A percentile compares a stretch with the other conserved stretches of the same genome.
Conservation (phyloP, 2,329 filamentous ascomycete species). For the Teratosphaeria destructans region DNA sequence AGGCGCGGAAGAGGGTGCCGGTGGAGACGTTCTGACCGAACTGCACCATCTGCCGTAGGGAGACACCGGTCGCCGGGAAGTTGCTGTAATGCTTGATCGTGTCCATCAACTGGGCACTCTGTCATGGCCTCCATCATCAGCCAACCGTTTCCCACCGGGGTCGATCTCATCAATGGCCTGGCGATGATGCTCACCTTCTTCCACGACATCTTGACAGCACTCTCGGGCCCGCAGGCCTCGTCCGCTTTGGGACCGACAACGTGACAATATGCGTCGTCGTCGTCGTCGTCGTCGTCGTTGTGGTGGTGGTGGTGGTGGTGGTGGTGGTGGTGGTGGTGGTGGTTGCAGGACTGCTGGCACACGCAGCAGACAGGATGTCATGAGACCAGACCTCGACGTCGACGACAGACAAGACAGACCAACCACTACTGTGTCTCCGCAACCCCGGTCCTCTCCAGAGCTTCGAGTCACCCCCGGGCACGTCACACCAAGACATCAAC, state of each 20-base stretch:
- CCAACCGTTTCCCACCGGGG: slow-evolving; percentile 5
- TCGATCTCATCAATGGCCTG: background rate
- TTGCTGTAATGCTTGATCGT: slow-evolving; percentile 37
- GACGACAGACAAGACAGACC: too few relatives aligned
- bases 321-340: background rate
- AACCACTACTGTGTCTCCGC: background rate
- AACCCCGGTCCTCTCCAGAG: background rate
- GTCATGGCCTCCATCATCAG: slow-evolving; percentile 2
- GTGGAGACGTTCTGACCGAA: slow-evolving; percentile 90
- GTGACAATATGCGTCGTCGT: background rate
- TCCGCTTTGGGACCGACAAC: background rate
- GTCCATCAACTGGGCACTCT: slow-evolving; percentile 18
- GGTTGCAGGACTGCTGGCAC: background rate
- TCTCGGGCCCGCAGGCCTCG: slow-evolving; percentile 3
- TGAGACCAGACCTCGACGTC: background rate
- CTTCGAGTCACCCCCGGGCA: background rate
- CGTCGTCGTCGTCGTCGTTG: background rate
- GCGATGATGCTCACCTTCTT: slow-evolving; percentile 16
- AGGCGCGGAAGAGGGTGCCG: slow-evolving; percentile 90
- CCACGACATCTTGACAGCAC: slow-evolving; percentile 19
- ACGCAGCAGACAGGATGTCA: background rate
- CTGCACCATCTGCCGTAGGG: slow-evolving; percentile 96
- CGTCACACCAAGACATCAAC: background rate
- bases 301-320: background rate
- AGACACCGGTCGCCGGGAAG: slow-evolving; percentile 93